Conservation (phyloP, 2,329 filamentous ascomycete species). For the Ceratocystis destructans region DNA sequence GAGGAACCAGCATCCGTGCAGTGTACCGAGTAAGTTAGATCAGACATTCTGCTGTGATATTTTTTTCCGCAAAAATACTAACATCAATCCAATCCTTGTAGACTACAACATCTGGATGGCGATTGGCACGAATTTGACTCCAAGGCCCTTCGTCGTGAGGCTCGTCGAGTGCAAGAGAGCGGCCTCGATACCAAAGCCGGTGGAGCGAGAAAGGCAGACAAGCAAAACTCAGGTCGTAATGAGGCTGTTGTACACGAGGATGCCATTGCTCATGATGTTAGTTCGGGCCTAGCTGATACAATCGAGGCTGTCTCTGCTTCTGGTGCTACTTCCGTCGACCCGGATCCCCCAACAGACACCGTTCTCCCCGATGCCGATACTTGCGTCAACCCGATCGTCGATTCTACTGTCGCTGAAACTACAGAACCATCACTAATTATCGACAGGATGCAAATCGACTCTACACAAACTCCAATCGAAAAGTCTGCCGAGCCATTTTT, state of each 20-base stretch:
- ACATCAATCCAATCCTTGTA: slow-evolving; percentile 26
- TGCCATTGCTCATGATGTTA: background rate
- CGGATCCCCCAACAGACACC: background rate
- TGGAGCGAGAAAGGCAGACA: background rate
- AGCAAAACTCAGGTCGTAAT: background rate
- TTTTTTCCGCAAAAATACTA: slow-evolving; percentile 21
- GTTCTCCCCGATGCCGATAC: background rate
- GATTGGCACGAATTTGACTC: slow-evolving; percentile 99
- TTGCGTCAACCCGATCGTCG: no score
- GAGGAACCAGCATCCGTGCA: slow-evolving; percentile 69
- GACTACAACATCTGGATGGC: slow-evolving; percentile 66
- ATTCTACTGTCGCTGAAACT: background rate
- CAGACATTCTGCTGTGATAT: background rate
- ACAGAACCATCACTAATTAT: background rate
- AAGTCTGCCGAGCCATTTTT: background rate
- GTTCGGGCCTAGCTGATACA: background rate
- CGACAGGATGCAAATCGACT: slow-evolving; percentile 20
- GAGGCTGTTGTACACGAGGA: background rate
- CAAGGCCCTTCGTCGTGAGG: slow-evolving; percentile 83
- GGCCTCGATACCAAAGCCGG: slow-evolving; percentile 26
- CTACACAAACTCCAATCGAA: slow-evolving; percentile 18
- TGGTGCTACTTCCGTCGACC: background rate
- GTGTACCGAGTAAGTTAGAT: slow-evolving; percentile 57
- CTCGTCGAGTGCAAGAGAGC: slow-evolving; percentile 44
- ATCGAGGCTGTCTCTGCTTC: background rate